These are phyloP conservation scores for Naganishia randhawae DNA, from an alignment of 768 basidiomycete species.

Conservation along the genomic window DNA sequence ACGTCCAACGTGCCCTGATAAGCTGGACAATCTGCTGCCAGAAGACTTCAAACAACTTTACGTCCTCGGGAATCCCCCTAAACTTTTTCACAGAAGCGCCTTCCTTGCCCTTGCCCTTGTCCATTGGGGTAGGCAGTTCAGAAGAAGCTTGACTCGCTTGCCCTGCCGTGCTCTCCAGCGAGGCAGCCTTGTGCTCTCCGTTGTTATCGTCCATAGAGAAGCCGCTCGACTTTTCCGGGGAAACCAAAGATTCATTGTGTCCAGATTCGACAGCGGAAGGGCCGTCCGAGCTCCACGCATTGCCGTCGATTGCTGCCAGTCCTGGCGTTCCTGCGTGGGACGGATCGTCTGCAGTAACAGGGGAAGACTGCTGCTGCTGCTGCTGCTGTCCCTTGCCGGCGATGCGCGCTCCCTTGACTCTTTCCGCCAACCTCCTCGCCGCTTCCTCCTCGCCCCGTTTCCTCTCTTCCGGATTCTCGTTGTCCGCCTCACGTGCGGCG, in stretches of 20 bases:
- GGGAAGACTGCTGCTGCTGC: not conserved
- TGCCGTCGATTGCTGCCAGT: not conserved
- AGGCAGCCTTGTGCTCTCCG: not conserved
- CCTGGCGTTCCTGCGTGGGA: not conserved
- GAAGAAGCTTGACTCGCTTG: not conserved
- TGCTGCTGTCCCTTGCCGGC: not conserved
- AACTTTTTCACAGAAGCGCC: constrained; percentile 63
- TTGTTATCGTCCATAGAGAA: not conserved
- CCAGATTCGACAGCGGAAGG: not conserved
- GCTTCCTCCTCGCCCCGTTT: constrained; percentile 91
- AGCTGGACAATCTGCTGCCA: constrained; percentile 98
- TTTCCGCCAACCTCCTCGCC: constrained; percentile 78
- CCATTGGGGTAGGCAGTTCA: constrained; percentile 42
- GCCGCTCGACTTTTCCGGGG: not conserved
- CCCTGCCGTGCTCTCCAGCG: constrained; percentile 15
- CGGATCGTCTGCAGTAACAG: not conserved
- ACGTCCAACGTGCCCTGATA: constrained; percentile 68
- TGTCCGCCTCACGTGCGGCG: constrained; percentile 95
- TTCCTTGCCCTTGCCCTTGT: constrained; percentile 48
- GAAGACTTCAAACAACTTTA: constrained; percentile 94
- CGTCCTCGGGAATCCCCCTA: constrained; percentile 89
- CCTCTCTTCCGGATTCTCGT: constrained; percentile 88
- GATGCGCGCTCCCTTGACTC: constrained; percentile 61
- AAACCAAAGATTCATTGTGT: not conserved
- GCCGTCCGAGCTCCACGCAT: not conserved